Conservation (phyloP, 495 filamentous ascomycete genomes). For the Aspergillus incahuasiensis region DNA sequence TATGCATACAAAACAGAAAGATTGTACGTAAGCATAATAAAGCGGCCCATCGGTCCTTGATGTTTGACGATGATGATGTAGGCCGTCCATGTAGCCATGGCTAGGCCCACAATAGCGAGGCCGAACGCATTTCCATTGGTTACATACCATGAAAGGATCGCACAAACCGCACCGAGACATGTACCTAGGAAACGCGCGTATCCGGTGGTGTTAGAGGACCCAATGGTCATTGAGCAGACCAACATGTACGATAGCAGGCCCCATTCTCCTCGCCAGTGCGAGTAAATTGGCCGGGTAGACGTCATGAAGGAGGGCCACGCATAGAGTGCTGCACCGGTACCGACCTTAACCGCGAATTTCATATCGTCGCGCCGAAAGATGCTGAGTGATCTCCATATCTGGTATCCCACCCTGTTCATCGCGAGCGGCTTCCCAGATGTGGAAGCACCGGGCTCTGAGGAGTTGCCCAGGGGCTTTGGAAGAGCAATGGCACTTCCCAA, state of each 20-base stretch:
- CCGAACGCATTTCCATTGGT: slow-evolving; percentile 65
- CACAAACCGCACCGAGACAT: slow-evolving; percentile 69
- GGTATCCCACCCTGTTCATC: slow-evolving; percentile 43
- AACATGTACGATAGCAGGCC: slow-evolving; percentile 96
- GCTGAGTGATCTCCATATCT: slow-evolving; percentile 54
- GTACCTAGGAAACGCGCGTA: slow-evolving; percentile 85
- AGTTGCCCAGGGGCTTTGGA: background rate
- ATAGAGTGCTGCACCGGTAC: slow-evolving; percentile 79
- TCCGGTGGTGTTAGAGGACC: slow-evolving; percentile 88
- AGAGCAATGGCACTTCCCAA: background rate
- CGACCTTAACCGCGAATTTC: slow-evolving; percentile 87
- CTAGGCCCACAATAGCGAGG: slow-evolving; percentile 73
- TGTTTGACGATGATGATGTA: slow-evolving; percentile 82
- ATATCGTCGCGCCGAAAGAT: slow-evolving; percentile 63
- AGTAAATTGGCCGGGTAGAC: slow-evolving; percentile 70
- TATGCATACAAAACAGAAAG: slow-evolving; percentile 95
- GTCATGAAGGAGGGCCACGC: slow-evolving; percentile 82
- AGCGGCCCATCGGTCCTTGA: slow-evolving; percentile 86
- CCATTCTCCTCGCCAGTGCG: slow-evolving; percentile 94
- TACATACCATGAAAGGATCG: slow-evolving; percentile 70
- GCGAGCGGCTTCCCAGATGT: slow-evolving; percentile 10
- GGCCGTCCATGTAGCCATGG: slow-evolving; percentile 76
- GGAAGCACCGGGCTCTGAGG: background rate
- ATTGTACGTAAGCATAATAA: slow-evolving; percentile 93
- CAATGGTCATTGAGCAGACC: slow-evolving; percentile 95